Evolutionary conservation across 1,139 yeast genomes (phyloP).

Genomic region (Taphrina sp.): DNA sequence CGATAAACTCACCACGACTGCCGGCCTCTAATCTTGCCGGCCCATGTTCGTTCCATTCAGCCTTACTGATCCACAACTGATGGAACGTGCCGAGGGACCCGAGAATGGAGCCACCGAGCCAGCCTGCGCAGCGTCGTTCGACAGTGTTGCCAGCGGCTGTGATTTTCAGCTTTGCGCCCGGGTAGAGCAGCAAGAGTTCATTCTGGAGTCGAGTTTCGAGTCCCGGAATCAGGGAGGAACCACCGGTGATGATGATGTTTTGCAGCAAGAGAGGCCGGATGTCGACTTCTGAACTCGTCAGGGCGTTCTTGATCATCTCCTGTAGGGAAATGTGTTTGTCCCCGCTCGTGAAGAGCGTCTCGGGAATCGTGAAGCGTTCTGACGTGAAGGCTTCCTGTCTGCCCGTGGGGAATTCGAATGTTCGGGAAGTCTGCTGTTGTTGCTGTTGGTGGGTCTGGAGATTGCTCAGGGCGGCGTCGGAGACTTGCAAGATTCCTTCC

Average conservation of each 20-base stretch:
- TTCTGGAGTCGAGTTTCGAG: slow-evolving; percentile 74
- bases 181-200: slow-evolving; percentile 71
- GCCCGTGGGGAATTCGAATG: slow-evolving; percentile 81
- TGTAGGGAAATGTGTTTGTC: slow-evolving; percentile 20
- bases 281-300: slow-evolving; percentile 74
- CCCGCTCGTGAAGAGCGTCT: slow-evolving; percentile 58
- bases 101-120: slow-evolving; percentile 95
- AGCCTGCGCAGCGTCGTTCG: slow-evolving; percentile 81
- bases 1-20: slow-evolving; percentile 20
- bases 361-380: slow-evolving; percentile 70
- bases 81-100: slow-evolving; percentile 95
- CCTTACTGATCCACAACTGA: slow-evolving; percentile 86
- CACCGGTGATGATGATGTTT: slow-evolving; percentile 89
- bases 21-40: slow-evolving; percentile 42
- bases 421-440: slow-evolving; percentile 46
- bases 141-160: slow-evolving; percentile 82
- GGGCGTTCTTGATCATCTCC: slow-evolving; percentile 63
- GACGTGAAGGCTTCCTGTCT: slow-evolving; percentile 53
- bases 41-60: slow-evolving; percentile 90
- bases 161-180: slow-evolving; percentile 87
- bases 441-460: no score
- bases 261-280: slow-evolving; percentile 86
- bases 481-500: slow-evolving; percentile 57
- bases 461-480: slow-evolving; percentile 41
- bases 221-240: slow-evolving; percentile 82